Conservation (phyloP, 441 rosid species). For the Euphorbia corollata region DNA sequence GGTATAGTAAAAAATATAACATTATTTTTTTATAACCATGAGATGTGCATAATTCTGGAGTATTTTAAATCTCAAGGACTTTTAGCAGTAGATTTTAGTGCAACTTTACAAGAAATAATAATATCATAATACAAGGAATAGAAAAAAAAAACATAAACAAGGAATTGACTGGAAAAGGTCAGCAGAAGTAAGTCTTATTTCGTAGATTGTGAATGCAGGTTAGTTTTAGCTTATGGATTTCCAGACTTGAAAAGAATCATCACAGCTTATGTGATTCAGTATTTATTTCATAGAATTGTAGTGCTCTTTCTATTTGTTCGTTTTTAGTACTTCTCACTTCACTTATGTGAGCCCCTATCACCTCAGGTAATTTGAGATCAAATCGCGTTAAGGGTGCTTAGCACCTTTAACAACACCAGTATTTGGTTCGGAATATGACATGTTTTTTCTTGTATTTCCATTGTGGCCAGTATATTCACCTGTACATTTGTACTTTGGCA, state of each 20-base stretch:
- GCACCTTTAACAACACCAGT: neutral
- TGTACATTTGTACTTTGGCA: slow-evolving; percentile 24
- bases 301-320: too few species aligned
- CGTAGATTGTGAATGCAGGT: neutral
- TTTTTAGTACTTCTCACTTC: neutral
- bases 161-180: neutral
- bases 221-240: neutral
- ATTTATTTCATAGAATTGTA: neutral
- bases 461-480: neutral
- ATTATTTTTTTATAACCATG: neutral
- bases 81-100: too few species aligned
- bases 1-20: neutral
- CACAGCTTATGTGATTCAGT: neutral
- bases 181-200: neutral
- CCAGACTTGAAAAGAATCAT: neutral
- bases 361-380: neutral
- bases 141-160: too few species aligned
- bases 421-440: neutral
- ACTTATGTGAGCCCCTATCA: neutral
- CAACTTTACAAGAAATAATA: too few species aligned
- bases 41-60: neutral
- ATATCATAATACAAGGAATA: too few species aligned
- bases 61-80: neutral
- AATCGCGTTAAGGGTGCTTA: neutral
- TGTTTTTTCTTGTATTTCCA: neutral